Conservation (phyloP, 129 eudicot genomes). For the Ambrosia artemisiifolia region DNA sequence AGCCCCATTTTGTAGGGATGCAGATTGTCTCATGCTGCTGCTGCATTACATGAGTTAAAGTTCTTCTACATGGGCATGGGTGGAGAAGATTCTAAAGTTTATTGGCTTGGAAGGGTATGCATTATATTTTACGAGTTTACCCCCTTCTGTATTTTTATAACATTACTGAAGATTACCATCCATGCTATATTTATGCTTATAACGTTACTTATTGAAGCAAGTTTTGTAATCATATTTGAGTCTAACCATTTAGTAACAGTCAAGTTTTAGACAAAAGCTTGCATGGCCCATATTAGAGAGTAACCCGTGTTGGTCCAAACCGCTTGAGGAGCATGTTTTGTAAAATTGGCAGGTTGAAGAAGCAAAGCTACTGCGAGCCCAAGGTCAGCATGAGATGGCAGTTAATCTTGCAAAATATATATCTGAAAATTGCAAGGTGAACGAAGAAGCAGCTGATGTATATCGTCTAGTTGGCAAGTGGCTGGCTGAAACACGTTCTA, state of each 20-base stretch:
- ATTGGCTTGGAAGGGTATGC: constrained; percentile 90
- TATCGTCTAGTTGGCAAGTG: constrained; percentile 95
- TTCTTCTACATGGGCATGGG: constrained; percentile 57
- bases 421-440: constrained; percentile 50
- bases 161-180: constrained; percentile 1
- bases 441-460: constrained; percentile 71
- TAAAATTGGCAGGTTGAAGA: constrained; percentile 69
- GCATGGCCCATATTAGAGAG: not conserved
- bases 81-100: constrained; percentile 55
- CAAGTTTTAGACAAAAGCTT: not conserved
- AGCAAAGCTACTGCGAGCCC: constrained; percentile 95
- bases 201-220: not conserved
- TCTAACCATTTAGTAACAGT: not conserved
- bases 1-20: constrained; percentile 52
- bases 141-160: constrained; percentile 1
- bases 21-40: constrained; percentile 90
- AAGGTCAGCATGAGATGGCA: constrained; percentile 96
- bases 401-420: constrained; percentile 87
- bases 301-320: not conserved
- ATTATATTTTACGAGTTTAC: constrained; percentile 5
- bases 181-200: constrained; percentile 1
- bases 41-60: constrained; percentile 86
- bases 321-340: not conserved
- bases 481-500: constrained; percentile 96
- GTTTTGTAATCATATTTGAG: not conserved